phyloP scores from a whole-genome alignment of 805 yeast genomes.

The Maudiozyma pseudohumilis region DNA sequence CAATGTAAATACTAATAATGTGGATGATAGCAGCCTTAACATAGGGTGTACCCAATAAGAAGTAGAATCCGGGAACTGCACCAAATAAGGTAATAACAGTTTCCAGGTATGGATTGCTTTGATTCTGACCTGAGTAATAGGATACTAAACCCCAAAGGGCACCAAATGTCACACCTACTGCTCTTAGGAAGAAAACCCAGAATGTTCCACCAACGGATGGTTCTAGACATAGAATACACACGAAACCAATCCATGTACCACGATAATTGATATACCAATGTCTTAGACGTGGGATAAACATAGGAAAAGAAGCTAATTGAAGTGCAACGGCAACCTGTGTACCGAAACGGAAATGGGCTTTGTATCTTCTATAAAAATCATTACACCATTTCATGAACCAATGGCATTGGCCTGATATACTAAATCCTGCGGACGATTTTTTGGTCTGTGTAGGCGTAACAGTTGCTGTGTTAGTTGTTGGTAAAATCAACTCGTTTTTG shows the following conservation, averaged over 20 bases:
- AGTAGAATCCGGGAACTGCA: conserved; percentile 38
- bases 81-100: conserved; percentile 35
- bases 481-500: not conserved
- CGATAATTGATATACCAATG: conserved; percentile 40
- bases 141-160: conserved; percentile 42
- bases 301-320: conserved; percentile 41
- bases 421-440: too few relatives aligned
- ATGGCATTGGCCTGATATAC: not conserved
- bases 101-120: conserved; percentile 34
- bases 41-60: conserved; percentile 36
- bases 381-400: conserved; percentile 8
- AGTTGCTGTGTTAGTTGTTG: not conserved
- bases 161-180: conserved; percentile 38
- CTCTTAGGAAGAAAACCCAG: conserved; percentile 38
- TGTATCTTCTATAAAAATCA: conserved; percentile 14
- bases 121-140: conserved; percentile 36
- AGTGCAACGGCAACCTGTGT: conserved; percentile 37
- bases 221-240: conserved; percentile 39
- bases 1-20: conserved; percentile 38
- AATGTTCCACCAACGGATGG: conserved; percentile 44
- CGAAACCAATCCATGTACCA: conserved; percentile 48
- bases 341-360: conserved; percentile 36
- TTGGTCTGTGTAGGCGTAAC: not conserved
- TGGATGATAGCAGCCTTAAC: conserved; percentile 43
- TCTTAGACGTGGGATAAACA: conserved; percentile 38